These are phyloP conservation scores for Royoungia palumana DNA, from an alignment of 768 basidiomycete species.

Conservation along the genomic window DNA sequence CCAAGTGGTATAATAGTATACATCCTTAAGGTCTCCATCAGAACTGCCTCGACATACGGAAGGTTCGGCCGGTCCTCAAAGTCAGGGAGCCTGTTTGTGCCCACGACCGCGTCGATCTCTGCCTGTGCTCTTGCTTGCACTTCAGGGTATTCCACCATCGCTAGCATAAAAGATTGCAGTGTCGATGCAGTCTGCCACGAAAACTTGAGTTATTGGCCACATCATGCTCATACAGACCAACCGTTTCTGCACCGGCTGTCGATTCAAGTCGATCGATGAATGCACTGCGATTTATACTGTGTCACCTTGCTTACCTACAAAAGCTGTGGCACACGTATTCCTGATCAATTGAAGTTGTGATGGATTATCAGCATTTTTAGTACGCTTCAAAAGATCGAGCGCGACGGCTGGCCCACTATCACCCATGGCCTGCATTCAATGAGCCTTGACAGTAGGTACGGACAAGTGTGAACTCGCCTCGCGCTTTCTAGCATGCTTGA, in stretches of 20 bases:
- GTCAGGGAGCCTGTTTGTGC: slow-evolving; percentile 25
- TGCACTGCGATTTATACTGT: background rate
- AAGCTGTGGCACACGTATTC: slow-evolving; percentile 10
- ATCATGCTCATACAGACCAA: background rate
- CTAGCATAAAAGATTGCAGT: slow-evolving; percentile 32
- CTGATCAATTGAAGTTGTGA: slow-evolving; percentile 10
- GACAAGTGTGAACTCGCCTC: slow-evolving; percentile 1
- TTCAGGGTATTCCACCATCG: slow-evolving; percentile 33
- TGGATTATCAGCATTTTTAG: slow-evolving; percentile 1
- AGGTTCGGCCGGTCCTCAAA: slow-evolving; percentile 21
- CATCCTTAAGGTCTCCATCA: slow-evolving; percentile 31
- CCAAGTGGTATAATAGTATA: slow-evolving; percentile 22
- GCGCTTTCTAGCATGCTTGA: slow-evolving; percentile 12
- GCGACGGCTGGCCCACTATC: slow-evolving; percentile 12
- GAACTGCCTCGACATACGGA: slow-evolving; percentile 30
- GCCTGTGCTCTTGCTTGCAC: slow-evolving; percentile 27
- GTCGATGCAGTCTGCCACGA: slow-evolving; percentile 20
- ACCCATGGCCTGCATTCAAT: slow-evolving; percentile 9
- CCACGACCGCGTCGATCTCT: slow-evolving; percentile 28
- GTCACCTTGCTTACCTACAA: slow-evolving; percentile 13
- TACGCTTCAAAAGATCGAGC: slow-evolving; percentile 4
- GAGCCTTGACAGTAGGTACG: background rate
- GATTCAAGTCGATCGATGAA: background rate
- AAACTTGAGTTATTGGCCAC: background rate
- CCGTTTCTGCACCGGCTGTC: slow-evolving; percentile 22